Base-by-base conservation (phyloP, 176 grass and related monocot genomes). In the Triticum turgidum region DNA sequence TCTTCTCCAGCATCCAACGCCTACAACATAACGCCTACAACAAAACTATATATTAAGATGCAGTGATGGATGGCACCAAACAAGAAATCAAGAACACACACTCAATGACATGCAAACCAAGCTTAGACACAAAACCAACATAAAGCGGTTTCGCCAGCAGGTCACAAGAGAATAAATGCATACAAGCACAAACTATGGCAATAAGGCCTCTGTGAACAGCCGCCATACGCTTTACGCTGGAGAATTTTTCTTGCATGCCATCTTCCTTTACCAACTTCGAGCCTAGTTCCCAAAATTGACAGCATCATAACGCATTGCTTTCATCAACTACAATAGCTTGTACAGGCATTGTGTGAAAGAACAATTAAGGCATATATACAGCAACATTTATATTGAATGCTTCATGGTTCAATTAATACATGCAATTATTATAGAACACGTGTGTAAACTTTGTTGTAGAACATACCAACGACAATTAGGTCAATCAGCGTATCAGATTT, bases 1-100 rank as follows among this genome's bases (percentile, higher is more conserved):
- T 92, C 79, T 66, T 92, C 90, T 95, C 88, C 80, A 95, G 59
- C 79, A 88, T 90, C 83, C 65, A 86, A 59, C 86, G 90, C 83
- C 93, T 95, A 79, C 9, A 88, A 83, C 27, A 27, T 27, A 27
- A 27, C 27, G 27, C 27, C 27, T 27, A 27, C 27, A 27, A 27
- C 37, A 83, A 30, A 69, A 42, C 17, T 56, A 21, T 25, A 73
- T 77, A 37, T 85, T 80, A 89, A 84, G 45, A 80, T 82, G 6
- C 52, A 37, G 83, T 81, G 10, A 83, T 82, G n/a, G 39, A 35
- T 52, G 20, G 17, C 24, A 90, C 29, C 29, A 83, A 59, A 80
- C 76, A 81, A 83, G 59, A 52, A 52, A 3, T 17, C 49, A 52
- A 52, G 49, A 65, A 73, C 10, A 7, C 4, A 11, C 21, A 61